Evolutionary conservation across 2,329 filamentous ascomycete species (phyloP), one percentile per base, ranked within the genome.

Genomic region (Aspergillus chevalieri): DNA sequence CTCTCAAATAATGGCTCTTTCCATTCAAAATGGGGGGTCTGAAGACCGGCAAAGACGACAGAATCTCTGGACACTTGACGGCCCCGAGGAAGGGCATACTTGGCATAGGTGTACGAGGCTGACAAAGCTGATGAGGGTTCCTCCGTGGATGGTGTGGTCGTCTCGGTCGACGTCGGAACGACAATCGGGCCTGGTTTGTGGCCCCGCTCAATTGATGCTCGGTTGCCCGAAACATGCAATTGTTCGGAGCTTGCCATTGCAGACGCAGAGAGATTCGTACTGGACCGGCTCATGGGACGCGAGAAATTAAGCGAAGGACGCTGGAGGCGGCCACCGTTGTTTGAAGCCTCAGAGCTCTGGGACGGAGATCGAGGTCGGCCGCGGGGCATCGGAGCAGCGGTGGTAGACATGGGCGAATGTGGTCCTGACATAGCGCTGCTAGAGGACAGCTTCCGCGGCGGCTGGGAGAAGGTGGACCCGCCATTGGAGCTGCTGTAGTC

Each of bases 301-400:
- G 93, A 97, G 67, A 97, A 97, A 70, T 98, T 97, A 71, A 94
- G 92, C 0, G 87, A 83, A 1, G 89, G 87, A 14, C 85, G 81
- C 10, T 85, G 82, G 33, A 90, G 70, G 26, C 75, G 70, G 30
- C 69, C 71, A 10, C 80, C 77, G 44, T 72, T 78, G 42, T 79
- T 78, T 2, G 90, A 95, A 46, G 82, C 81, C 53, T 95, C 89
- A 1, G 92, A 97, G 53, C 84, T 84, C 34, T 89, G 79, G 0
- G 93, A 97, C 2, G 90, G 89, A 1, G 91, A 95, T 61, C 90
- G 81, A 51, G 83, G 81, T 59, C 85, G 80, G 24, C 82, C 76
- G 14, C 80, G 77, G 10, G 17, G 38, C 17, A 41, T 14, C 6
- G 38, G 38, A 50, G 79, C 69, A 46, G 76, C 78, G 2, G 85